Percentiles rank a stretch among this genome's conserved stretches.
phyloP scores from a whole-genome alignment of 176 grass and related monocot species.

The Pontederia paniculata region DNA sequence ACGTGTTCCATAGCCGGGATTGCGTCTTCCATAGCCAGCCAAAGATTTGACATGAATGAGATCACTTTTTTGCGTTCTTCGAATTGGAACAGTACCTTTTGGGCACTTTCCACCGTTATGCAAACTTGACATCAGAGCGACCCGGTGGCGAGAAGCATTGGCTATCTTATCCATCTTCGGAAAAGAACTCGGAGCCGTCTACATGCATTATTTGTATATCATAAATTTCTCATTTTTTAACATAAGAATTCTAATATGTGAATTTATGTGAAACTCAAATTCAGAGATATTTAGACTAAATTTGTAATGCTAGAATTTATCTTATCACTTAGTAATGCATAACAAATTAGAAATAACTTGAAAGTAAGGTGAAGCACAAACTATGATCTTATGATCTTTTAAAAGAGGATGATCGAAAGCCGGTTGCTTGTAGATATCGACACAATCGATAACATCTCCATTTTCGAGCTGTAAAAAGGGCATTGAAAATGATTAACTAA shows the following conservation, averaged over 20 bases:
- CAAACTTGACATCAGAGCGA: too few relatives aligned
- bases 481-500: too few relatives aligned
- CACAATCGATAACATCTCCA: neutral
- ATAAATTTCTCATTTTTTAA: too few relatives aligned
- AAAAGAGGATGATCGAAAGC: neutral
- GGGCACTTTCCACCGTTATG: neutral
- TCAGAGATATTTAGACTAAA: too few relatives aligned
- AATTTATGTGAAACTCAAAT: too few relatives aligned
- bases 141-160: neutral
- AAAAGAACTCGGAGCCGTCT: neutral
- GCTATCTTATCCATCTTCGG: neutral
- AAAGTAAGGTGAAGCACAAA: neutral
- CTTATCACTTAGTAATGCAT: too few relatives aligned
- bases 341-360: neutral
- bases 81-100: neutral
- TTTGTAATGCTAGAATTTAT: too few relatives aligned
- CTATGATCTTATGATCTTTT: neutral
- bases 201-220: neutral
- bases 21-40: neutral
- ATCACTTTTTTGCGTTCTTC: neutral
- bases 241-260: too few relatives aligned
- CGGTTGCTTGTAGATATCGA: conserved; percentile 3
- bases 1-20: too few relatives aligned
- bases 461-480: neutral
- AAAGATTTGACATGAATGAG: neutral